phyloP scores from a whole-genome alignment of 192 early-diverging fungal species.

The Gamsiella multidivaricata region DNA sequence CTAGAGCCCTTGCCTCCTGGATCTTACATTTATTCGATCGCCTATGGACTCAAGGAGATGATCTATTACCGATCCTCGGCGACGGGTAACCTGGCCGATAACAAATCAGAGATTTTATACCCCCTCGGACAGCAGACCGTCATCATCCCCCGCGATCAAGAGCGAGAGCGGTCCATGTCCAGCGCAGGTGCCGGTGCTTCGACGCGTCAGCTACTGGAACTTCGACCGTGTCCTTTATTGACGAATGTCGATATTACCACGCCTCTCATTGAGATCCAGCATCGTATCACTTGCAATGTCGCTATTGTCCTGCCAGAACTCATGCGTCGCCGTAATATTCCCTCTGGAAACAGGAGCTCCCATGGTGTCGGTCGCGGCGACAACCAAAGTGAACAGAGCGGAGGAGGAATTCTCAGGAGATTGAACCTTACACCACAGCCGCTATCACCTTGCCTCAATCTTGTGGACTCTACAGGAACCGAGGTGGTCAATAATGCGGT shows the following conservation, averaged over 20 bases:
- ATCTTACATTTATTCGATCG: conserved; percentile 49
- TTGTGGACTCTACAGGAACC: conserved; percentile 34
- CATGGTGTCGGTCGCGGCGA: conserved; percentile 4
- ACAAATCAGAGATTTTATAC: conserved; percentile 54
- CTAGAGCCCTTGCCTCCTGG: conserved; percentile 49
- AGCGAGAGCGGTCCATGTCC: conserved; percentile 43
- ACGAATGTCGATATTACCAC: conserved; percentile 43
- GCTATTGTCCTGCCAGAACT: conserved; percentile 37
- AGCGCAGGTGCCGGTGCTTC: conserved; percentile 52
- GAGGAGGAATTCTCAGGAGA: conserved; percentile 35
- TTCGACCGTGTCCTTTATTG: conserved; percentile 37
- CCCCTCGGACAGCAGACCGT: conserved; percentile 53
- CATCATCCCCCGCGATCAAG: conserved; percentile 40
- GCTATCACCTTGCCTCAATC: conserved; percentile 20
- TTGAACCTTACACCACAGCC: conserved; percentile 40
- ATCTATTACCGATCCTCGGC: conserved; percentile 52
- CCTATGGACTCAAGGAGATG: conserved; percentile 45
- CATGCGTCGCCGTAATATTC: conserved; percentile 11
- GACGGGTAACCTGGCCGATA: conserved; percentile 40
- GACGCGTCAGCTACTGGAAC: conserved; percentile 43
- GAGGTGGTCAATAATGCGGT: conserved; percentile 43
- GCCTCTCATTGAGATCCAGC: conserved; percentile 44
- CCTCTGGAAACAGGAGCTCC: conserved; percentile 7
- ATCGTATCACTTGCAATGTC: conserved; percentile 46
- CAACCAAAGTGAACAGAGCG: conserved; percentile 2